These are phyloP conservation scores for Phytophthora syringae DNA, from an alignment of 352 stramenopile species.

Conservation along the genomic window DNA sequence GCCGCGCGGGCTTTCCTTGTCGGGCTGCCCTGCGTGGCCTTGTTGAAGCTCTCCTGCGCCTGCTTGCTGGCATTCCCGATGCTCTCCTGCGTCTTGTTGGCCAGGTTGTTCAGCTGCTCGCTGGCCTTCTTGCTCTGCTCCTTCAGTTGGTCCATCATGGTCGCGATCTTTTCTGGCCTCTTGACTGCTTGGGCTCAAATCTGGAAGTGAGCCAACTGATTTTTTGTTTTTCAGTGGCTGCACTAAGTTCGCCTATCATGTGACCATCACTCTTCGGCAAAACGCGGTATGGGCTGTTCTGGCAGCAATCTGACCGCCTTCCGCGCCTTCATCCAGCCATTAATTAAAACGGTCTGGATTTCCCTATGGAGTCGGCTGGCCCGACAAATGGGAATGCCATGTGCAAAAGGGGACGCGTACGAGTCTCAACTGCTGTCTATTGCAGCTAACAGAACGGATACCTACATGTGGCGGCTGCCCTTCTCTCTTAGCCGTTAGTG, in stretches of 20 bases:
- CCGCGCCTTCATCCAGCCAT: neutral
- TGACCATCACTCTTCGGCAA: neutral
- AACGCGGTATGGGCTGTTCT: neutral
- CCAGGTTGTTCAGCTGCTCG: slow-evolving; percentile 37
- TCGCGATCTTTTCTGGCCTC: slow-evolving; percentile 14
- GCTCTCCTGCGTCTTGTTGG: slow-evolving; percentile 37
- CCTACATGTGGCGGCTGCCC: too few relatives aligned
- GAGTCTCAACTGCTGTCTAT: neutral
- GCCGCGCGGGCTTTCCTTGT: too few relatives aligned
- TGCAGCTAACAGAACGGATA: slow-evolving; percentile 1
- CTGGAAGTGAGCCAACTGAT: slow-evolving; percentile 20
- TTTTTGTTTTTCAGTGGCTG: slow-evolving; percentile 11
- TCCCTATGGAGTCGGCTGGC: slow-evolving; percentile 6
- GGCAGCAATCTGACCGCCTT: neutral
- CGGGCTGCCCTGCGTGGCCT: slow-evolving; percentile 26
- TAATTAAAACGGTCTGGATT: neutral
- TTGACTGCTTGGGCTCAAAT: slow-evolving; percentile 22
- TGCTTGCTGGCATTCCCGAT: slow-evolving; percentile 34
- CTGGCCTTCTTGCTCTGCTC: slow-evolving; percentile 49
- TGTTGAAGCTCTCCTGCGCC: slow-evolving; percentile 32
- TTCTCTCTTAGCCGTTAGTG: slow-evolving; percentile 26
- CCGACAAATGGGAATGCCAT: neutral
- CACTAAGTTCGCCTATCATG: slow-evolving; percentile 14
- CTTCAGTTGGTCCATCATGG: slow-evolving; percentile 55
- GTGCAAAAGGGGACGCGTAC: neutral